Conservation (phyloP, 179 eudicot genomes). For the Gypsophila paniculata region DNA sequence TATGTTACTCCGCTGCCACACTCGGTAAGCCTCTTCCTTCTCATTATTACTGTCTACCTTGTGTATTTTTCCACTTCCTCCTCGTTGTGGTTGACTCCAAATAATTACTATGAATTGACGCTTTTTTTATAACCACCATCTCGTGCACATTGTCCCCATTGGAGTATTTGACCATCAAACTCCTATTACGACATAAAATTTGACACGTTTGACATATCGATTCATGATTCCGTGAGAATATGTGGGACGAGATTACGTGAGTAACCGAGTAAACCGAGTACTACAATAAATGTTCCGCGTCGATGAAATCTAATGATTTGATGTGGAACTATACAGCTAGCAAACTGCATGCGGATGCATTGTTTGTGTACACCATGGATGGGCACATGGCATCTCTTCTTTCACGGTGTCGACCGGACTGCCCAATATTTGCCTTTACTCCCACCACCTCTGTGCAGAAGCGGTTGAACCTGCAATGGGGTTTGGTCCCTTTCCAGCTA, state of each 20-base stretch:
- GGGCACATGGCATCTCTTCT: slow-evolving; percentile 83
- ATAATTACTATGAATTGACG: neutral
- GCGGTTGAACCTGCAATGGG: slow-evolving; percentile 72
- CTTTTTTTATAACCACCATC: neutral
- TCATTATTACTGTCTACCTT: neutral
- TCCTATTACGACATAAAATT: too few relatives aligned
- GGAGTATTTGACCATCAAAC: too few relatives aligned
- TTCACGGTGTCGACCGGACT: slow-evolving; percentile 70
- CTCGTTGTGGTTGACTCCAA: neutral
- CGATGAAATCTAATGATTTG: slow-evolving; percentile 4
- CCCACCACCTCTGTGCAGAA: slow-evolving; percentile 38
- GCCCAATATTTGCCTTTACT: slow-evolving; percentile 78
- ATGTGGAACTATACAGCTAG: slow-evolving; percentile 45
- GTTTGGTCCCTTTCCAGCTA: slow-evolving; percentile 50
- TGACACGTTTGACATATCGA: too few relatives aligned
- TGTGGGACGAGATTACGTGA: too few relatives aligned
- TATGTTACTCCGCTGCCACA: slow-evolving; percentile 62
- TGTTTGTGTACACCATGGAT: slow-evolving; percentile 70
- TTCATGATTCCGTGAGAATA: too few relatives aligned
- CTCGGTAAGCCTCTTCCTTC: slow-evolving; percentile 46
- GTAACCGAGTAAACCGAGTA: too few relatives aligned
- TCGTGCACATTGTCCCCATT: too few relatives aligned
- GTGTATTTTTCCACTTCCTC: neutral
- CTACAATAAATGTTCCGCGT: too few relatives aligned
- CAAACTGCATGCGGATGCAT: slow-evolving; percentile 61